phyloP scores from a whole-genome alignment of 441 rosid genomes.

The Breynia disticha region DNA sequence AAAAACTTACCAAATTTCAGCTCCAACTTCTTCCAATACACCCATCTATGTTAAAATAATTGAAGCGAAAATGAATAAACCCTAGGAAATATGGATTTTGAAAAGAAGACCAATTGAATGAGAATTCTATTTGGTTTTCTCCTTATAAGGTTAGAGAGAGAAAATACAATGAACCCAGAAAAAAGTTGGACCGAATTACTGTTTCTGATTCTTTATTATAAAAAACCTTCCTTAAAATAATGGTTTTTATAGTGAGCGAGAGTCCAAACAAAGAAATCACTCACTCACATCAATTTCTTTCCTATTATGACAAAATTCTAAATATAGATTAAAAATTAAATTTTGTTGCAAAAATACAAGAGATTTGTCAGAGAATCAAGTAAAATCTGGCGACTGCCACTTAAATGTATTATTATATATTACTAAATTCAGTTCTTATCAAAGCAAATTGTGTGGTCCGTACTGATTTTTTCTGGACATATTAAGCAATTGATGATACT shows the following conservation, averaged over 20 bases:
- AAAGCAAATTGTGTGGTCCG: too few relatives aligned
- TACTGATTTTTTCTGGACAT: too few relatives aligned
- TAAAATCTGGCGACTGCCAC: too few relatives aligned
- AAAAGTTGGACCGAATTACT: not conserved
- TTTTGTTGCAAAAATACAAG: too few relatives aligned
- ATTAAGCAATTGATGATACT: too few relatives aligned
- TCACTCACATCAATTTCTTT: too few relatives aligned
- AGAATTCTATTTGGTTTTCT: not conserved
- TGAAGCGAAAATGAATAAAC: constrained; percentile 2
- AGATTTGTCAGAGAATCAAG: too few relatives aligned
- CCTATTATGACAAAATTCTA: too few relatives aligned
- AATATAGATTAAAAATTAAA: too few relatives aligned
- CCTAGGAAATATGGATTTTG: constrained; percentile 1
- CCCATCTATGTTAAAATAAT: constrained; percentile 19
- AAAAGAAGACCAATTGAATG: not conserved
- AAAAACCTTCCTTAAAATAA: not conserved
- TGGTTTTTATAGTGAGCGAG: not conserved
- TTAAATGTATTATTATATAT: too few relatives aligned
- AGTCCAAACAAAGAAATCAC: too few relatives aligned
- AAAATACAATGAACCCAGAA: not conserved
- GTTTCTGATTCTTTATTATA: not conserved
- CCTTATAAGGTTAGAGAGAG: not conserved
- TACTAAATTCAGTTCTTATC: too few relatives aligned
- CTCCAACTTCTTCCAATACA: constrained; percentile 43
- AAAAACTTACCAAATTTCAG: constrained; percentile 33